These are phyloP conservation scores for Umbelopsis vinacea DNA, from an alignment of 192 early-diverging fungal species.

Conservation along the genomic window DNA sequence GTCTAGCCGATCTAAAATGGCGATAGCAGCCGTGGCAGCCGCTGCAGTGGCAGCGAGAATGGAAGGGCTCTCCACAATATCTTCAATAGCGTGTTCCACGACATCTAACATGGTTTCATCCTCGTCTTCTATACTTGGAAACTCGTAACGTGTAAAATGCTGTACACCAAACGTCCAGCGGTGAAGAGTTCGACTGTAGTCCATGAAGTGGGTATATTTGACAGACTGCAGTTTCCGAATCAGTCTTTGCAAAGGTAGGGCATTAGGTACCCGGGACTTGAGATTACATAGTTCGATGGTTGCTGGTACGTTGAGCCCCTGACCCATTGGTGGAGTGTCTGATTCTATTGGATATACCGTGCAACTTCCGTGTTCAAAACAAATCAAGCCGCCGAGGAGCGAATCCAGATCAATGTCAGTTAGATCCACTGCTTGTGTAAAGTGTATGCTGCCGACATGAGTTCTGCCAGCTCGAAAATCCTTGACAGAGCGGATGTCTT, in stretches of 20 bases:
- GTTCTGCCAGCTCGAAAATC: slow-evolving; percentile 72
- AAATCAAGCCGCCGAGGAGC: slow-evolving; percentile 77
- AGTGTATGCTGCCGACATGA: slow-evolving; percentile 74
- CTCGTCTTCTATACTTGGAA: slow-evolving; percentile 9
- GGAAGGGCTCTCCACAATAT: slow-evolving; percentile 1
- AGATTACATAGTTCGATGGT: slow-evolving; percentile 74
- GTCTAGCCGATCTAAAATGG: slow-evolving; percentile 8
- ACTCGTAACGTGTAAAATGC: slow-evolving; percentile 80
- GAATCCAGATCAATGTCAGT: slow-evolving; percentile 51
- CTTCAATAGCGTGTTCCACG: background rate
- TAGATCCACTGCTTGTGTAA: slow-evolving; percentile 81
- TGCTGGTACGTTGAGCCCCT: slow-evolving; percentile 87
- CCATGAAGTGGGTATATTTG: slow-evolving; percentile 69
- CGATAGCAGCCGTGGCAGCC: slow-evolving; percentile 13
- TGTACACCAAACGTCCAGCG: slow-evolving; percentile 87
- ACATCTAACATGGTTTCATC: slow-evolving; percentile 20
- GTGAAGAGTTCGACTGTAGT: slow-evolving; percentile 69
- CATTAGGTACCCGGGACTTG: slow-evolving; percentile 57
- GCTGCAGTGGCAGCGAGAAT: slow-evolving; percentile 1
- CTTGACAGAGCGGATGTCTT: slow-evolving; percentile 70
- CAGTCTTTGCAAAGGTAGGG: background rate
- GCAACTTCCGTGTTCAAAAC: slow-evolving; percentile 67
- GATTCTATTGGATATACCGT: slow-evolving; percentile 84
- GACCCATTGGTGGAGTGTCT: slow-evolving; percentile 79
- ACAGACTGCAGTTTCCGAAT: slow-evolving; percentile 1